Conservation (phyloP, 805 yeast species). For the Saccharomycopsis capsularis region DNA sequence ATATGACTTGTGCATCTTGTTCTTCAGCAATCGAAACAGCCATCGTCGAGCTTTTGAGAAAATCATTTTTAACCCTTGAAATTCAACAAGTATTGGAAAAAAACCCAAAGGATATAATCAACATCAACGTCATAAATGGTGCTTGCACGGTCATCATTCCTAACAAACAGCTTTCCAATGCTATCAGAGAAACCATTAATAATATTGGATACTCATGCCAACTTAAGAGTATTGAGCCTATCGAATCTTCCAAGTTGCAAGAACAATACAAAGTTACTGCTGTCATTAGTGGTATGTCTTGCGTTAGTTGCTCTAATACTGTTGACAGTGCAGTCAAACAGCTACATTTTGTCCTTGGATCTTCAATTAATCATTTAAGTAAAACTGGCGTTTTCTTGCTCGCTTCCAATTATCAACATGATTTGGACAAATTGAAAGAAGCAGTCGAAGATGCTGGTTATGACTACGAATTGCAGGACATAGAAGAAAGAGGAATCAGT, state of each 20-base stretch:
- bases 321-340: conserved; percentile 41
- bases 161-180: neutral
- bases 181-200: conserved; percentile 41
- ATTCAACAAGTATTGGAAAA: conserved; percentile 34
- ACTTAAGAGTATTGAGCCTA: conserved; percentile 50
- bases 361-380: conserved; percentile 49
- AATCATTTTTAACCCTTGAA: conserved; percentile 34
- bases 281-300: conserved; percentile 65
- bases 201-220: conserved; percentile 59
- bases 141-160: conserved; percentile 13
- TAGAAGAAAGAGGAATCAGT: conserved; percentile 28
- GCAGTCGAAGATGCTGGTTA: neutral
- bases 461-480: neutral
- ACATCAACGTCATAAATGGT: conserved; percentile 47
- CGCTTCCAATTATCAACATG: conserved; percentile 20
- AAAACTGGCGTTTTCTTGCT: conserved; percentile 59
- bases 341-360: conserved; percentile 46
- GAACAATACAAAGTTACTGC: conserved; percentile 47
- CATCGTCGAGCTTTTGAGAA: conserved; percentile 45
- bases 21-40: conserved; percentile 57
- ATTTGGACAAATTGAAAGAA: no score
- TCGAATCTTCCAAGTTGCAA: conserved; percentile 34
- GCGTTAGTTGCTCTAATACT: conserved; percentile 62
- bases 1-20: conserved; percentile 94
- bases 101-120: conserved; percentile 67